Conservation (phyloP, 345 rosid genomes). For the Fremontodendron californicum region DNA sequence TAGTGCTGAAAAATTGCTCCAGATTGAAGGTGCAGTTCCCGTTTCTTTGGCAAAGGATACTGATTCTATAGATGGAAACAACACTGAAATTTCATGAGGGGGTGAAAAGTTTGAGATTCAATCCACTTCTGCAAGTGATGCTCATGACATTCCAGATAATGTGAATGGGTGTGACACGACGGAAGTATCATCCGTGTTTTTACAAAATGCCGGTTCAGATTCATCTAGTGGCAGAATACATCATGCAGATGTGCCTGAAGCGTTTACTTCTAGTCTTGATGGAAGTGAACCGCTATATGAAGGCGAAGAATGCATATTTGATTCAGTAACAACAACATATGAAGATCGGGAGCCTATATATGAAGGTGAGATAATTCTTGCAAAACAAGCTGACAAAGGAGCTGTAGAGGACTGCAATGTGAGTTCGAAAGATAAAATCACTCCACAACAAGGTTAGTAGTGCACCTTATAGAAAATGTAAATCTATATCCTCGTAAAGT, state of each 20-base stretch:
- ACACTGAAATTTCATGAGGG: conserved; percentile 18
- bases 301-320: conserved; percentile 89
- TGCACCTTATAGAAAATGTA: background rate
- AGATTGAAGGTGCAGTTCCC: conserved; percentile 27
- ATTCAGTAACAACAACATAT: conserved; percentile 47
- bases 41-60: conserved; percentile 31
- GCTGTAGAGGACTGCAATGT: conserved; percentile 36
- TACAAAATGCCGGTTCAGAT: conserved; percentile 43
- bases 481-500: background rate
- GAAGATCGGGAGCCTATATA: conserved; percentile 82
- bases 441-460: conserved; percentile 64
- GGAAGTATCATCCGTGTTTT: conserved; percentile 23
- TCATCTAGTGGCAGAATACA: conserved; percentile 46
- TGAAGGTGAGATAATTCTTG: conserved; percentile 95
- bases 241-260: conserved; percentile 44
- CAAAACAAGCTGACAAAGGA: conserved; percentile 63
- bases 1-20: conserved; percentile 20
- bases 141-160: conserved; percentile 35
- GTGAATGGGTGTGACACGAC: conserved; percentile 22
- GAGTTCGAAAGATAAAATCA: conserved; percentile 49
- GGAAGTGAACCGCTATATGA: conserved; percentile 92
- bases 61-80: conserved; percentile 20
- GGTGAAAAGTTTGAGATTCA: conserved; percentile 25
- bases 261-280: conserved; percentile 51
- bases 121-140: conserved; percentile 19